Evolutionary conservation across 2,329 filamentous ascomycete species (phyloP), one percentile per base, ranked within the genome.

Genomic region (Aspergillus sojae): DNA sequence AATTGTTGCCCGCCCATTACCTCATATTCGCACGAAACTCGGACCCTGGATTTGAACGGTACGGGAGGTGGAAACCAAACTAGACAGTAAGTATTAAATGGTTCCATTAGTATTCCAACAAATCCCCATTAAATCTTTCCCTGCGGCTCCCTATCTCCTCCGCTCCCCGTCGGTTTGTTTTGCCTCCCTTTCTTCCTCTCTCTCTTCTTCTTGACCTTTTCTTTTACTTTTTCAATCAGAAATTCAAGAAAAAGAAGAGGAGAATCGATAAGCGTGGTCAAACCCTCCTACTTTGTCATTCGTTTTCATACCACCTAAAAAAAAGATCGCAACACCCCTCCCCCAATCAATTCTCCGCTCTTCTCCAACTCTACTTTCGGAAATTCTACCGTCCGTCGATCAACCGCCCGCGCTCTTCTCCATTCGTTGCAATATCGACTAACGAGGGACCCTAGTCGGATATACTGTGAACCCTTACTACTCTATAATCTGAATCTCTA

Each of bases 341-440:
- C 26, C 55, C 43, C 57, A 63, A 48, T 28, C 55, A 61, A 61
- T 65, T 60, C 64, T 66, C 64, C 63, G 57, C 64, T 62, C 52
- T 61, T 59, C 59, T 62, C 54, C 63, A 59, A 39, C 39, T 58
- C 50, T 63, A 63, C 67, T 39, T n/a, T 57, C 63, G 60, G 63
- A 67, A 63, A 59, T 60, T 62, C 60, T 46, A 58, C 64, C 62
- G 59, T 65, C 61, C 62, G 67, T 66, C 66, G 64, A 68, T 69
- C 67, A 65, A 66, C 63, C 61, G 63, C 63, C 52, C 62, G 61
- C 68, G 61, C 54, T 57, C 68, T 66, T 66, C 63, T 61, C 63
- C 60, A 54, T 67, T 56, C 48, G 58, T 64, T 48, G 61, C 59
- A 61, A 48, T 55, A 39, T 63, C 62, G 41, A 43, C 58, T 63